Evolutionary conservation across 495 filamentous ascomycete genomes (phyloP), one percentile per base, ranked within the genome.

Genomic region (Neurospora sp.): DNA sequence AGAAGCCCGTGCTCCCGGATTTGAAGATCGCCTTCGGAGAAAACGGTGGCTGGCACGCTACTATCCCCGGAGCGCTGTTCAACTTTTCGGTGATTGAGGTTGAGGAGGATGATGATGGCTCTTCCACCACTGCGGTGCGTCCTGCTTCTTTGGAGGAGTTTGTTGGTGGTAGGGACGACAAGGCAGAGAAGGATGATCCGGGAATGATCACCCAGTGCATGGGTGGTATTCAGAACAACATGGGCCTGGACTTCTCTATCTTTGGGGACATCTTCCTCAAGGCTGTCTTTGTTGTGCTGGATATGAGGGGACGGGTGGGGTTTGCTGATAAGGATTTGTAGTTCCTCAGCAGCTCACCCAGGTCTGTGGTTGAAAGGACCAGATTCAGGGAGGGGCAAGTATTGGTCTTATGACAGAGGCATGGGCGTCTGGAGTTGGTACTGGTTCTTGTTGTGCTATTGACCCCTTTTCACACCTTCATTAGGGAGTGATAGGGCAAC

Each of bases 191-290:
- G 1, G 22, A 27, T 1, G 48, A 59, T 14, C 22, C 22, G 12
- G 14, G 1, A 66, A 37, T 16, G 14, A 35, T 66, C 16, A 31
- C 5, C 35, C 84, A 86, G 76, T 84, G 89, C 70, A 93, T 92
- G 82, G 92, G 91, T 31, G 91, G 91, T 5, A 87, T 94, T 48
- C 92, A 94, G 82, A 85, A 83, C 44, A 82, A 88, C 53, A 88
- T 85, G 1, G 80, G 81, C 48, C 79, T 87, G 77, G 74, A 77
- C 3, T 86, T 91, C 74, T 89, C 90, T 73, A 91, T 94, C 71
- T 80, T 93, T 9, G 92, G 92, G 10, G 91, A 90, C 74, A 87
- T 88, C 6, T 94, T 92, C 77, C 81, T 94, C 79, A 93, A 93
- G 84, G 86, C 85, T 4, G 83, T 91, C n/a, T 93, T 91, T 79